These are phyloP conservation scores for Lathyrus tuberosus DNA, from an alignment of 306 rosid genomes.

Conservation along the genomic window DNA sequence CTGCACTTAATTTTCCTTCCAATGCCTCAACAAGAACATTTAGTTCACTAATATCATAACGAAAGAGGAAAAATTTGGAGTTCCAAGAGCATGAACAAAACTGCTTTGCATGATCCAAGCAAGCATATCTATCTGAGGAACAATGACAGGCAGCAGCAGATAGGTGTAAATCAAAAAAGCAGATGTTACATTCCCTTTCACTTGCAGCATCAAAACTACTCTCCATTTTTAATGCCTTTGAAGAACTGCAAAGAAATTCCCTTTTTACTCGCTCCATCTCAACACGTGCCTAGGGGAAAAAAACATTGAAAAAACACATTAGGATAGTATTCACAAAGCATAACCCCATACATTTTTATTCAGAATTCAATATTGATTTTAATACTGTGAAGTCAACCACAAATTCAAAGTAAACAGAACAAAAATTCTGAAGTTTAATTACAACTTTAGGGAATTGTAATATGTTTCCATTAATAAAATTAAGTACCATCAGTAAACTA, in stretches of 20 bases:
- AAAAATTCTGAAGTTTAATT: slow-evolving; percentile 4
- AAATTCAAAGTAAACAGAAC: slow-evolving; percentile 20
- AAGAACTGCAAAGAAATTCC: slow-evolving; percentile 66
- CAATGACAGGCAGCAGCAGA: slow-evolving; percentile 94
- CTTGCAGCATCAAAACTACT: slow-evolving; percentile 76
- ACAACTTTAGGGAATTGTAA: slow-evolving; percentile 15
- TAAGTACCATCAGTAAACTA: not conserved
- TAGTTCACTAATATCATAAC: slow-evolving; percentile 83
- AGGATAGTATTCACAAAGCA: slow-evolving; percentile 6
- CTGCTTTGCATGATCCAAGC: slow-evolving; percentile 95
- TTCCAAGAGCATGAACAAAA: slow-evolving; percentile 83
- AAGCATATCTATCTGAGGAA: slow-evolving; percentile 81
- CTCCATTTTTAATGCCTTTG: slow-evolving; percentile 83
- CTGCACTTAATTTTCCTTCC: slow-evolving; percentile 96
- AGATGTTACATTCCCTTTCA: slow-evolving; percentile 90
- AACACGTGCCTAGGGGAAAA: slow-evolving; percentile 66
- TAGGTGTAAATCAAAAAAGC: slow-evolving; percentile 91
- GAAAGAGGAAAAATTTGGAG: slow-evolving; percentile 83
- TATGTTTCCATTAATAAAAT: slow-evolving; percentile 7
- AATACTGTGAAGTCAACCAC: not conserved
- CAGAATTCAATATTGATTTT: not conserved
- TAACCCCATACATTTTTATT: slow-evolving; percentile 2
- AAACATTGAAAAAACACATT: slow-evolving; percentile 27
- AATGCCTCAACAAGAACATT: slow-evolving; percentile 88
- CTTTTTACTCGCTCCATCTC: slow-evolving; percentile 78